phyloP scores from a whole-genome alignment of 352 stramenopile genomes.

The Phytophthora capsici region DNA sequence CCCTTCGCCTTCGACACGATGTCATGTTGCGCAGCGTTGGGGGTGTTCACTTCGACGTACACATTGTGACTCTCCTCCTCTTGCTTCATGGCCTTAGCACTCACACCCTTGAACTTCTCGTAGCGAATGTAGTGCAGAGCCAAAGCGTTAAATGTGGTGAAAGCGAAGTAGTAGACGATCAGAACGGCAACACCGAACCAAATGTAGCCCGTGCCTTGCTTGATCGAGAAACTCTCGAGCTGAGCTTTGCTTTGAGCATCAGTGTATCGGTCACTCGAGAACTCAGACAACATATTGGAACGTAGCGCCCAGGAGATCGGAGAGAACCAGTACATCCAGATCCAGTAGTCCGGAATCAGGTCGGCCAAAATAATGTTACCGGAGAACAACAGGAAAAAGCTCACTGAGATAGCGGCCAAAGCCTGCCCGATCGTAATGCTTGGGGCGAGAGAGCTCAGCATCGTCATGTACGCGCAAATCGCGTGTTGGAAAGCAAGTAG shows the following conservation, averaged over 20 bases:
- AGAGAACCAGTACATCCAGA: constrained; percentile 48
- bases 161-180: constrained; percentile 49
- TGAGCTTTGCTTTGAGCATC: constrained; percentile 4
- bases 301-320: constrained; percentile 54
- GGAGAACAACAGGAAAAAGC: constrained; percentile 63
- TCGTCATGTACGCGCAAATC: constrained; percentile 52
- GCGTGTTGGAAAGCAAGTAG: constrained; percentile 71
- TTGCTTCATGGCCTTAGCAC: constrained; percentile 22
- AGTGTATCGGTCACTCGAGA: constrained; percentile 34
- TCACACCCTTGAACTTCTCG: constrained; percentile 37
- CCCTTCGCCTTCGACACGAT: not conserved
- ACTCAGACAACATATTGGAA: constrained; percentile 52
- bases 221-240: constrained; percentile 46
- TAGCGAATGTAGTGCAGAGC: constrained; percentile 53
- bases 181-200: constrained; percentile 45
- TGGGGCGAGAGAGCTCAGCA: constrained; percentile 45
- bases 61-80: constrained; percentile 27
- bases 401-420: constrained; percentile 43
- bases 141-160: constrained; percentile 45
- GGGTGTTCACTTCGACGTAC: constrained; percentile 43
- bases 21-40: not conserved
- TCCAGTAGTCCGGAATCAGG: constrained; percentile 52
- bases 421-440: constrained; percentile 52
- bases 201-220: constrained; percentile 39
- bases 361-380: constrained; percentile 61